A percentile compares a stretch with the other conserved stretches of the same genome.
Evolutionary conservation across 352 stramenopile genomes (phyloP).

Genomic region (Globisporangium cylindrosporum): DNA sequence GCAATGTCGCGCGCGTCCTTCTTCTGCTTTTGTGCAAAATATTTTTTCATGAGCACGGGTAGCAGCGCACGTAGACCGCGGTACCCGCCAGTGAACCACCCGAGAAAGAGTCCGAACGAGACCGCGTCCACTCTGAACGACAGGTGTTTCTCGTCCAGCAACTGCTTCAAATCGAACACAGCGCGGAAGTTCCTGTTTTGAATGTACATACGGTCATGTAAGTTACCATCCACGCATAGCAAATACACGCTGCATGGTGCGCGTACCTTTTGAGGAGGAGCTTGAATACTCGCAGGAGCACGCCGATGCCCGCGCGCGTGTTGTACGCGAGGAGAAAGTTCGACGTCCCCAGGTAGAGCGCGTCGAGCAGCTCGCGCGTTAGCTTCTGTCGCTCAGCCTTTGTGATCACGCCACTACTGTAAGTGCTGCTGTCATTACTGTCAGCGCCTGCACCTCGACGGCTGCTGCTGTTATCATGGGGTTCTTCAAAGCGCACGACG

Average conservation of each 20-base stretch:
- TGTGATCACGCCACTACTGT: background rate
- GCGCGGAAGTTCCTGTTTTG: constrained; percentile 43
- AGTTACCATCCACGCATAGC: too few species aligned
- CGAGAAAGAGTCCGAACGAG: constrained; percentile 82
- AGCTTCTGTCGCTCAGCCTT: constrained; percentile 33
- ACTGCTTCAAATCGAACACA: constrained; percentile 46
- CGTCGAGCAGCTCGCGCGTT: constrained; percentile 57
- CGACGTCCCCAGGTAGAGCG: constrained; percentile 64
- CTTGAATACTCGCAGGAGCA: constrained; percentile 67
- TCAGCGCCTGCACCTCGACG: too few species aligned
- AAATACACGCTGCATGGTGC: background rate
- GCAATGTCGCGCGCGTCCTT: background rate
- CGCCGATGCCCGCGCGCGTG: constrained; percentile 73
- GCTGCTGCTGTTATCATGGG: background rate
- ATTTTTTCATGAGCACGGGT: constrained; percentile 37
- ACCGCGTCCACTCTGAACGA: constrained; percentile 82
- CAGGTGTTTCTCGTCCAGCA: constrained; percentile 77
- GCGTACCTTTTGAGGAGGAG: constrained; percentile 51
- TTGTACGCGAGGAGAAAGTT: constrained; percentile 90
- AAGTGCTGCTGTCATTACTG: constrained; percentile 1
- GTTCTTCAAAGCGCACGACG: background rate
- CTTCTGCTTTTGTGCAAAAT: constrained; percentile 16
- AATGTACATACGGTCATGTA: too few species aligned
- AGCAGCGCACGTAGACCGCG: constrained; percentile 53
- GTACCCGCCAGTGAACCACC: constrained; percentile 84